Conservation (phyloP, 345 rosid genomes). For the Salix exigua region DNA sequence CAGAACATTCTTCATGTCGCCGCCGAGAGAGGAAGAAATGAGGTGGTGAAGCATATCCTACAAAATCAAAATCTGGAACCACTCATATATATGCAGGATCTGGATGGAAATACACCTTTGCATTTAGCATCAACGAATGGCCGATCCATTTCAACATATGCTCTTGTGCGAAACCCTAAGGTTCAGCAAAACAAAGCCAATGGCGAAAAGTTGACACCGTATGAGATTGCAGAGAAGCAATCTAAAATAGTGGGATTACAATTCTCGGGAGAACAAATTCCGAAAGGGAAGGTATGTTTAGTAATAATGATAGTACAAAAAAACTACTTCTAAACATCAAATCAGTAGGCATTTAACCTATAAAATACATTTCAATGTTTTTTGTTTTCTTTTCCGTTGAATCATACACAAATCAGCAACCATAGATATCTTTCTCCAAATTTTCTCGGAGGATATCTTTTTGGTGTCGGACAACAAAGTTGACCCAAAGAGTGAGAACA, state of each 20-base stretch:
- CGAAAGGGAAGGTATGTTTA: background rate
- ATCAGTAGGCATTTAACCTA: background rate
- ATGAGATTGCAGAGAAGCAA: background rate
- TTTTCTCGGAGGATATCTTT: background rate
- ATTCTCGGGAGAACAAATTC: background rate
- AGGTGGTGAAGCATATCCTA: background rate
- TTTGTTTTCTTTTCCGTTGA: too few relatives aligned
- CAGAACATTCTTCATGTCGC: constrained; percentile 11
- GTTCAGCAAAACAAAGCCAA: background rate
- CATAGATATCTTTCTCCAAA: too few relatives aligned
- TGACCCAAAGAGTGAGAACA: background rate
- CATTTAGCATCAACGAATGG: constrained; percentile 3
- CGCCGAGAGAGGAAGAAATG: background rate
- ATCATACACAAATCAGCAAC: too few relatives aligned
- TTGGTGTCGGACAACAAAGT: background rate
- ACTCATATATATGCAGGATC: background rate
- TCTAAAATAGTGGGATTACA: background rate
- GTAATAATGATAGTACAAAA: background rate
- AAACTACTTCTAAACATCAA: background rate
- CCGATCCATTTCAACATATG: too few relatives aligned
- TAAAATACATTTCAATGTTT: too few relatives aligned
- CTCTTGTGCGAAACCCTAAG: background rate
- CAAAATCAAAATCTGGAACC: too few relatives aligned
- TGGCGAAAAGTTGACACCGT: background rate
- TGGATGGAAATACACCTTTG: constrained; percentile 4